Percentiles rank a stretch among this genome's conserved stretches.
phyloP scores from a whole-genome alignment of 192 early-diverging fungal genomes.

The Gryganskiella cystojenkinii region DNA sequence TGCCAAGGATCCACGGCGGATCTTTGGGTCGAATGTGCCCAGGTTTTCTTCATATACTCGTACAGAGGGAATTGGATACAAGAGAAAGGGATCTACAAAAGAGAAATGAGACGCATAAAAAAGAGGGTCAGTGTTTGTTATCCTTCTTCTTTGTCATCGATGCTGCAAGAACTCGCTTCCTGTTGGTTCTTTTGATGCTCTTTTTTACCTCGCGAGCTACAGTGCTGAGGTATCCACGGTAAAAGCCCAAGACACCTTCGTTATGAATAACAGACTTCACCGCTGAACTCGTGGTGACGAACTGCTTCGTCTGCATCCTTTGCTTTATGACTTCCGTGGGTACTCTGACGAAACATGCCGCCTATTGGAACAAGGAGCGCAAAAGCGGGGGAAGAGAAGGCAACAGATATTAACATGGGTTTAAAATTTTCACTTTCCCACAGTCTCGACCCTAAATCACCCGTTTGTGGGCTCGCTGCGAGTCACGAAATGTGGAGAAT shows the following conservation, averaged over 20 bases:
- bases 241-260: constrained; percentile 89
- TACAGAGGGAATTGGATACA: constrained; percentile 98
- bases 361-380: constrained; percentile 46
- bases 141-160: not conserved
- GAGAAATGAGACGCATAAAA: constrained; percentile 1
- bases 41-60: constrained; percentile 83
- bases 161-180: not conserved
- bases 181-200: not conserved
- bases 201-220: constrained; percentile 84
- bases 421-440: no score
- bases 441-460: constrained; percentile 10
- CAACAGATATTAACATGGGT: not conserved
- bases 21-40: constrained; percentile 59
- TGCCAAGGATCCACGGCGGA: constrained; percentile 74
- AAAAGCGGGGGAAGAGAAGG: not conserved
- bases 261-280: constrained; percentile 68
- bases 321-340: constrained; percentile 98
- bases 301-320: constrained; percentile 92
- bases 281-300: constrained; percentile 68
- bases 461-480: not conserved
- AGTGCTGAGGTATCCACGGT: constrained; percentile 91
- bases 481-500: constrained; percentile 11
- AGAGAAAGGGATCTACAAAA: constrained; percentile 86
- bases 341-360: constrained; percentile 91
- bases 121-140: not conserved